Base-by-base conservation (phyloP, 2,329 filamentous ascomycete genomes). In the Fusarium sp. region DNA sequence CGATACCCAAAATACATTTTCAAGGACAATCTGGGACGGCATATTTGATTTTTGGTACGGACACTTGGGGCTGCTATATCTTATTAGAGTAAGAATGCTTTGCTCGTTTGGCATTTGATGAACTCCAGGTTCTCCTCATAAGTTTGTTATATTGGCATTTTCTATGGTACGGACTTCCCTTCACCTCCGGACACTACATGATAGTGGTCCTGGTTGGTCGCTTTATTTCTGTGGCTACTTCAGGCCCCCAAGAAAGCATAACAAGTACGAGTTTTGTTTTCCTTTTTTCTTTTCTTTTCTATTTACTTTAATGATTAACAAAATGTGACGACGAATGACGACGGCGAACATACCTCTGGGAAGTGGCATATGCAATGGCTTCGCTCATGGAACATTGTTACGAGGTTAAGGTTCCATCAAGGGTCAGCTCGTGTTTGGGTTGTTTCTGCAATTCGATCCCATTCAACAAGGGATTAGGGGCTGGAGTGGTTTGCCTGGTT, bases 1-100 rank as follows among this genome's bases (percentile, higher is more conserved):
- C 54, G 62, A 73, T 73, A 67, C 58, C 68, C 62, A 61, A 62
- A 65, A 69, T 67, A 61, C 37, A 67, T 62, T 65, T 63, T 52
- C 41, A 42, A 63, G 49, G 31, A 58, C 56, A 63, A 63, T 51
- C 43, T 45, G 56, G 67, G 56, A 62, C 26, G 62, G 61, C 23
- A 64, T 44, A 25, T 44, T 65, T 71, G 37, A 53, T 69, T 72
- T 62, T 59, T 63, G 41, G 18, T 37, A 37, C 34, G 34, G 34
- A 37, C 61, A 28, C 45, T 52, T 59, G 39, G 48, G 23, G 26
- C 50, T 48, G 57, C 52, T 37, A 37, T 48, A 42, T 65, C 53
- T 56, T 56, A 26, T 37, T 52, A 48, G 30, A 49, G 26, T 49
- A 48, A 52, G 46, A 23, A 42, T 49, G 30, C 39, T 67, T 41